A percentile compares a stretch with the other conserved stretches of the same genome.
These are phyloP conservation scores for Gloeopeniophorella convolvens DNA, from an alignment of 768 basidiomycete species.

Conservation along the genomic window DNA sequence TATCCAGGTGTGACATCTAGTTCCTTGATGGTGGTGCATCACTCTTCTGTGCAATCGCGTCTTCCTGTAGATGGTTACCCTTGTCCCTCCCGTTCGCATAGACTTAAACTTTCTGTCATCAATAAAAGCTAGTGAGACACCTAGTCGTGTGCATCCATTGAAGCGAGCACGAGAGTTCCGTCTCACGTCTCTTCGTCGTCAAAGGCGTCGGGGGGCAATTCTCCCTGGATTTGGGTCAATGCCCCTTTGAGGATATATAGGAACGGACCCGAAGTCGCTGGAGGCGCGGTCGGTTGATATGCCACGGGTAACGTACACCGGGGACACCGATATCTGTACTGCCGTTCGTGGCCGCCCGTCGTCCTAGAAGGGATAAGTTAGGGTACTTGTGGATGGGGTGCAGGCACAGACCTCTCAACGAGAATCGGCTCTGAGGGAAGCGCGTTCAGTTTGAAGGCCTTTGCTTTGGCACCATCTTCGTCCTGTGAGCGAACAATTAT, in stretches of 20 bases:
- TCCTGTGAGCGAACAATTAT: slow-evolving; percentile 75
- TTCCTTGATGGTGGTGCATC: no score
- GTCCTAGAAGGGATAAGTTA: slow-evolving; percentile 32
- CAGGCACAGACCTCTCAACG: slow-evolving; percentile 57
- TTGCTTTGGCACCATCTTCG: slow-evolving; percentile 45
- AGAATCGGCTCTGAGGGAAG: slow-evolving; percentile 60
- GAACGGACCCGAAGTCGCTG: slow-evolving; percentile 69
- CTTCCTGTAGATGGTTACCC: no score
- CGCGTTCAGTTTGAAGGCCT: slow-evolving; percentile 86
- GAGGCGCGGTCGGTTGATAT: slow-evolving; percentile 75
- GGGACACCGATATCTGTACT: slow-evolving; percentile 65
- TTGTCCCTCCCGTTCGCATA: no score
- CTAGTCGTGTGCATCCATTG: background rate
- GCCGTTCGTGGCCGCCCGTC: slow-evolving; percentile 63
- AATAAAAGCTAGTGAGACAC: no score
- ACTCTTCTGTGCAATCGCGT: no score
- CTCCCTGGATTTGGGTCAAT: slow-evolving; percentile 83
- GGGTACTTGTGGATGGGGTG: slow-evolving; percentile 23
- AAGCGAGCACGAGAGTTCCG: background rate
- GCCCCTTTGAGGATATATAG: slow-evolving; percentile 78
- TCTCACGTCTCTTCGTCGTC: slow-evolving; percentile 39
- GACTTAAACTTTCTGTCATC: no score
- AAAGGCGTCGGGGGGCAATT: slow-evolving; percentile 79
- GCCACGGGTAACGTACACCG: slow-evolving; percentile 61
- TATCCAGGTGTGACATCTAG: no score